Evolutionary conservation across 2,329 filamentous ascomycete species (phyloP), one percentile per base, ranked within the genome.

Genomic region (Colletotrichum camelliae): DNA sequence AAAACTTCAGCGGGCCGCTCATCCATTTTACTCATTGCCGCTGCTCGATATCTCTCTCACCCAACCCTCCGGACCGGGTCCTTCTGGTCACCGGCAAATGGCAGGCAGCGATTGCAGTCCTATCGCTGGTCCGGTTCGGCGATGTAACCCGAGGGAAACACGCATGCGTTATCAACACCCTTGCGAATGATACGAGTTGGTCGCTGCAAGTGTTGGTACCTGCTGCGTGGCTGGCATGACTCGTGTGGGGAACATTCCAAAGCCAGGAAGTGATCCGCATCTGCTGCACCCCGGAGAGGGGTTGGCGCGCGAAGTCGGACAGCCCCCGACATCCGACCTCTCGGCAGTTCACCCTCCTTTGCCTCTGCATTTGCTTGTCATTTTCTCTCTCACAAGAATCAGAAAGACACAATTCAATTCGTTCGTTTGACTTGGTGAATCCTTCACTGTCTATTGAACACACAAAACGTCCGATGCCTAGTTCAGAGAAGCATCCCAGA

Each of bases 291-390:
- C 72, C 52, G 37, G 31, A 62, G 62, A 67, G 67, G 72, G 69
- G 37, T 70, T 55, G 58, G 24, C n/a, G 39, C 37, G 73, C 69
- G 62, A 75, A 13, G 69, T 73, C 73, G 69, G 73, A 75, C 27
- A 27, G 37, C 43, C 55, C 29, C 62, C 69, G 69, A 73, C 62
- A 10, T 35, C 57, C 55, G n/a, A 71, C 37, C n/a, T 58, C 43
- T 67, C 43, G 62, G 57, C 62, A 67, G 15, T 64, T 39, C 24
- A 29, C 60, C 18, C 9, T 55, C 43, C 6, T 10, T 18, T 31
- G 39, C 10, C 37, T 67, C 52, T 48, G 37, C 18, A 10, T 31
- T 37, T 24, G 39, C 29, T 35, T 29, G 29, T 31, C 43, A 24
- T 12, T 15, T 33, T 58, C 35, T 52, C 12, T 7, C 35, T 13